Evolutionary conservation across 306 rosid species (phyloP), one percentile per base, ranked within the genome.

Genomic region (Bauhinia variegata): DNA sequence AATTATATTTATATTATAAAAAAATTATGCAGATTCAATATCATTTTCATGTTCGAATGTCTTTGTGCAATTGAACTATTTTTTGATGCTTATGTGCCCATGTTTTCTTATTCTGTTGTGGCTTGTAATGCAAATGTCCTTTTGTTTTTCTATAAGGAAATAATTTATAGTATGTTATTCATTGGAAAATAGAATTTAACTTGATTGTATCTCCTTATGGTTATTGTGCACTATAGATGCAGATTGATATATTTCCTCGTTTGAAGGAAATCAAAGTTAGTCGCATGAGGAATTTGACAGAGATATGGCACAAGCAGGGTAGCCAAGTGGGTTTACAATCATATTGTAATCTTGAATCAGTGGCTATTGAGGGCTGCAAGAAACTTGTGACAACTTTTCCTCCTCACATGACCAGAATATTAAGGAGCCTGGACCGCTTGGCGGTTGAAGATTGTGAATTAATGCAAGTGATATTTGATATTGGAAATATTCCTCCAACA

Each of bases 191-290:
- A n/a, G n/a, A n/a, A n/a, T n/a, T n/a, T n/a, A n/a, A 46, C 2
- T 47, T 47, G 19, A 47, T n/a, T 15, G 4, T 8, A 3, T 7
- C 38, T 34, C 7, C 8, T 47, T 5, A 47, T 47, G 23, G 10
- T 7, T n/a, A n/a, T n/a, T 12, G 3, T 5, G 16, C 16, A 60
- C 36, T 54, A 7, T 32, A 4, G 18, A 39, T 51, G 23, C 41
- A 73, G 50, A 50, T 13, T 0, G 2, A 1, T 3, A 5, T 73
- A 13, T 73, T 73, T 10, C 78, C 78, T 6, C 46, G 44, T 12
- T 33, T 73, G 55, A 65, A 73, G 15, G 56, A 54, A 34, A 34
- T 73, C 58, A 44, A 54, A 1, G 51, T 73, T 3, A 10, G 3
- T 0, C 0, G 8, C 14, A 65, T 74, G 79, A 4, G 17, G 8